A percentile compares a stretch with the other conserved stretches of the same genome.
These are phyloP conservation scores for Vaccinium macrocarpon DNA, from an alignment of 148 eudicot species.

Conservation along the genomic window DNA sequence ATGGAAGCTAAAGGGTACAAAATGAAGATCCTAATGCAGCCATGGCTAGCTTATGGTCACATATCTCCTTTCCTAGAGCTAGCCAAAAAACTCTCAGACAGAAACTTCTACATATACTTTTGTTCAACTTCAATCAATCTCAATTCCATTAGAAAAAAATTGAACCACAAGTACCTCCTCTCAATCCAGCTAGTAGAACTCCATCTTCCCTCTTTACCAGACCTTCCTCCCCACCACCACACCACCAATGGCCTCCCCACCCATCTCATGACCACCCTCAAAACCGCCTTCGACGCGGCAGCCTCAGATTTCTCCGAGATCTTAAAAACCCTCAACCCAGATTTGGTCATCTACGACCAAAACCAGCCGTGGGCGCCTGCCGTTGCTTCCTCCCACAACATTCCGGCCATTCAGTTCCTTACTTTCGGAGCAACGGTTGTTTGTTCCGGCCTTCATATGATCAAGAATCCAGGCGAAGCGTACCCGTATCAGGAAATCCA, in stretches of 20 bases:
- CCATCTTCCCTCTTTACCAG: background rate
- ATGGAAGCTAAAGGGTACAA: background rate
- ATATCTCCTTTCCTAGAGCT: slow-evolving; percentile 13
- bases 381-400: background rate
- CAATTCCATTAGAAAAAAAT: background rate
- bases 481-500: slow-evolving; percentile 18
- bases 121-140: slow-evolving; percentile 15
- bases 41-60: slow-evolving; percentile 21
- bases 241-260: slow-evolving; percentile 39
- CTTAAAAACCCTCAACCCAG: slow-evolving; percentile 11
- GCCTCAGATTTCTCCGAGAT: background rate
- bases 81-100: slow-evolving; percentile 14
- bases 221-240: slow-evolving; percentile 27
- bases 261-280: slow-evolving; percentile 28
- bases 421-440: slow-evolving; percentile 13
- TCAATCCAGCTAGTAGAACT: slow-evolving; percentile 8
- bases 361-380: slow-evolving; percentile 32
- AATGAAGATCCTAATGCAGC: slow-evolving; percentile 7
- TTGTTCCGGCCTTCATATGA: slow-evolving; percentile 12
- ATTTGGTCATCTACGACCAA: slow-evolving; percentile 30
- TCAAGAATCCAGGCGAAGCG: background rate
- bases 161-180: background rate
- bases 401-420: slow-evolving; percentile 28
- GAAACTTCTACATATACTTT: slow-evolving; percentile 13
- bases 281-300: slow-evolving; percentile 22